Percentiles rank a stretch among this genome's conserved stretches.
Conservation (phyloP, 108 stramenopile species). For the Mediolabrus comicus region DNA sequence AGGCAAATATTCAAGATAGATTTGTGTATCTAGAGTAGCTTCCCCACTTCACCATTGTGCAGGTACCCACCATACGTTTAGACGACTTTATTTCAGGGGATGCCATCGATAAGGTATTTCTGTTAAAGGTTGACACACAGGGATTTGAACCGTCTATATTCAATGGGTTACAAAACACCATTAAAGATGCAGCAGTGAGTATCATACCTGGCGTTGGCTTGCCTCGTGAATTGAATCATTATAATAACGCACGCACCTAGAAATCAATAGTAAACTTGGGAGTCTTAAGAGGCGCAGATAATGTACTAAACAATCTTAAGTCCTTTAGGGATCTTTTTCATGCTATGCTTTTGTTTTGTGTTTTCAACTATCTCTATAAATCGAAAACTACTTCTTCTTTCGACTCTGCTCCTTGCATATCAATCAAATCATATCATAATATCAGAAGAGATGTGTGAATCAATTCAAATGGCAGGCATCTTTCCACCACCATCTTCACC, state of each 20-base stretch:
- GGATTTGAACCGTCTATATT: conserved; percentile 44
- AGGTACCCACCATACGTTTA: conserved; percentile 5
- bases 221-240: background rate
- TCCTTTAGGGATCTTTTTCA: too few relatives aligned
- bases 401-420: too few relatives aligned
- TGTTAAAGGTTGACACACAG: conserved; percentile 41
- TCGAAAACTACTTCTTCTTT: too few relatives aligned
- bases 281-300: too few relatives aligned
- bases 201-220: conserved; percentile 4
- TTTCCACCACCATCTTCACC: background rate
- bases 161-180: conserved; percentile 6
- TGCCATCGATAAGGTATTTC: background rate
- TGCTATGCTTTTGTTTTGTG: too few relatives aligned
- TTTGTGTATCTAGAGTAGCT: too few relatives aligned
- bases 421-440: too few relatives aligned
- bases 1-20: background rate
- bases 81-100: conserved; percentile 11
- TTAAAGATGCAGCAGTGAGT: background rate
- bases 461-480: background rate
- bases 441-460: background rate
- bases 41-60: too few relatives aligned
- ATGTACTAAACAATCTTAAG: too few relatives aligned
- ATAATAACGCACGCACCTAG: too few relatives aligned
- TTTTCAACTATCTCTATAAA: background rate
- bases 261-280: too few relatives aligned